Evolutionary conservation across 176 grass and related monocot species (phyloP), one percentile per base, ranked within the genome.

Genomic region (Chrysopogon serrulatus): DNA sequence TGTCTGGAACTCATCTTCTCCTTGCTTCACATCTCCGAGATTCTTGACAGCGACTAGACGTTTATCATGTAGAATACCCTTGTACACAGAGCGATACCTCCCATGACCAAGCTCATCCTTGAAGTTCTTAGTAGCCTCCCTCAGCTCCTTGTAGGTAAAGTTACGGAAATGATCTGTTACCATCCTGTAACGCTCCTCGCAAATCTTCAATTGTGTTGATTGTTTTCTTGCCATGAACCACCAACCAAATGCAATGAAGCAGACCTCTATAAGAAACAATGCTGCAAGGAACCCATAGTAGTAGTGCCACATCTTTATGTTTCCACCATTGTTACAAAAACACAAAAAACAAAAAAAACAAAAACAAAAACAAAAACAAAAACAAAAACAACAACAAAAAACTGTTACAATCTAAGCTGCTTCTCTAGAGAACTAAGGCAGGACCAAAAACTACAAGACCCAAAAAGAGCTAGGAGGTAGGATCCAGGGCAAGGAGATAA

Each of bases 101-200:
- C 83, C 83, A 35, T 28, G 83, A 43, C 83, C 83, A 45, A 85
- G 36, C 74, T 78, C 73, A 17, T 85, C 27, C 13, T 27, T 47
- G 14, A 85, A 85, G 18, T 70, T 61, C 45, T 26, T 70, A 10
- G 83, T 78, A 9, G 83, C 83, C 49, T 34, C 57, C 48, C 36
- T 56, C 36, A 78, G 5, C 13, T 85, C 83, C 27, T 61, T 78
- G 49, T 78, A 69, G 27, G 74, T 78, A 45, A 78, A 85, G 34
- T 47, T 79, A 18, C 67, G 68, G 67, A 90, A 90, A 51, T 90
- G 74, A 13, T 72, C 65, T 0, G 56, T 79, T 45, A 90, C 82
- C 74, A 90, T 40, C 73, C 24, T 79, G 67, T 90, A 90, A 62
- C 88, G 84, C 80, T 90, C 84, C 74, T 90, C 84, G 65, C 83